Conservation (phyloP, 257 asterid species). For the Cynanchum wilfordii region DNA sequence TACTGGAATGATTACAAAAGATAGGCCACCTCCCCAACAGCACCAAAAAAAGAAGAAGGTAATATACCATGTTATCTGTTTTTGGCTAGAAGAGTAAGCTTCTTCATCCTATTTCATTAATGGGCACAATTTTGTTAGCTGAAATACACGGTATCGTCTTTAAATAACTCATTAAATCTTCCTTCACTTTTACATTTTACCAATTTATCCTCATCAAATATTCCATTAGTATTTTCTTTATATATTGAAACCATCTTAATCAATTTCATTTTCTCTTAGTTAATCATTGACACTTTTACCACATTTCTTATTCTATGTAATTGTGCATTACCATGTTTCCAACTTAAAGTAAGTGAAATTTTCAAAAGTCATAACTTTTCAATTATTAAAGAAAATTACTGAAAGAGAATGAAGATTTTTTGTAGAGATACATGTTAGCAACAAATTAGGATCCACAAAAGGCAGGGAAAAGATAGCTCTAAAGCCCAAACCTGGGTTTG, state of each 20-base stretch:
- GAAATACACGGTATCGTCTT: background rate
- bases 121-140: background rate
- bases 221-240: background rate
- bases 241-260: background rate
- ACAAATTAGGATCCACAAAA: background rate
- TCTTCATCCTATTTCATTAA: background rate
- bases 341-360: background rate
- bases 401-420: background rate
- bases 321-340: background rate
- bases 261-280: no score
- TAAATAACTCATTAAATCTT: no score
- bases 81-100: background rate
- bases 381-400: background rate
- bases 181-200: background rate
- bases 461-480: background rate
- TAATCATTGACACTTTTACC: background rate
- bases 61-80: background rate
- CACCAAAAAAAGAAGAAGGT: background rate
- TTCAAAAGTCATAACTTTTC: background rate
- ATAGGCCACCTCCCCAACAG: no score
- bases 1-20: background rate
- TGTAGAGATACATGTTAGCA: background rate
- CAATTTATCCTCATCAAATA: conserved; percentile 3
- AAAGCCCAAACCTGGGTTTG: background rate
- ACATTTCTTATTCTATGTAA: background rate